Percentiles rank a stretch among this genome's conserved stretches.
Conservation (phyloP, 2,329 filamentous ascomycete genomes). For the Ceratocystis smalleyi region DNA sequence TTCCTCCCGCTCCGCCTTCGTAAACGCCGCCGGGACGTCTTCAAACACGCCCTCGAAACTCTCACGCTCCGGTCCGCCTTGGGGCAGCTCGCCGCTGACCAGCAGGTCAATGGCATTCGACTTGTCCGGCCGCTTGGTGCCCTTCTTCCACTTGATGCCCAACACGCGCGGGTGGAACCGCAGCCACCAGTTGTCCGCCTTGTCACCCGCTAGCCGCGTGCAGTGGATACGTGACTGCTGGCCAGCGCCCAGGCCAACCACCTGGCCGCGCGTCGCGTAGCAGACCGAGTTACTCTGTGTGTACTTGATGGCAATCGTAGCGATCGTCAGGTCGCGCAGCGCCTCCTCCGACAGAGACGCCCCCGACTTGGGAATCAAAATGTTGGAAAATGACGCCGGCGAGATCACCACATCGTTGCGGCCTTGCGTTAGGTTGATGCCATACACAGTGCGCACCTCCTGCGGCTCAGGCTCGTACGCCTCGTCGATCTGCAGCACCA, state of each 20-base stretch:
- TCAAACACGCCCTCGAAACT: conserved; percentile 84
- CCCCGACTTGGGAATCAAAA: conserved; percentile 74
- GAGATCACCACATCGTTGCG: conserved; percentile 84
- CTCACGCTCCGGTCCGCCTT: conserved; percentile 66
- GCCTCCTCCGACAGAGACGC: conserved; percentile 60
- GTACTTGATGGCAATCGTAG: conserved; percentile 95
- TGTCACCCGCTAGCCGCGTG: conserved; percentile 91
- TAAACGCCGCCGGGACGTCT: conserved; percentile 70
- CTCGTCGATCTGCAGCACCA: conserved; percentile 87
- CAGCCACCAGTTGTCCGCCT: conserved; percentile 99
- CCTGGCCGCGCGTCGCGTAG: conserved; percentile 86
- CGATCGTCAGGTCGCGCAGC: conserved; percentile 77
- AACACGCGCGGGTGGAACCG: conserved; percentile 87
- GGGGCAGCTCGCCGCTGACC: conserved; percentile 77
- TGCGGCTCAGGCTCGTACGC: conserved; percentile 65
- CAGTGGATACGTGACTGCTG: conserved; percentile 98
- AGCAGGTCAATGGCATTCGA: conserved; percentile 95
- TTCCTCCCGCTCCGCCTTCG: conserved; percentile 63
- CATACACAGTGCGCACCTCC: conserved; percentile 80
- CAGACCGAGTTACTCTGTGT: conserved; percentile 98
- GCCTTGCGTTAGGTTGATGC: conserved; percentile 73
- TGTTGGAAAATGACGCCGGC: conserved; percentile 67
- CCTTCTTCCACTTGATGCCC: conserved; percentile 89
- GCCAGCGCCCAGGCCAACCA: conserved; percentile 85
- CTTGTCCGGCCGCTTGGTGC: conserved; percentile 91